Evolutionary conservation across 2,329 filamentous ascomycete species (phyloP), one percentile per base, ranked within the genome.

Genomic region (Nakataea oryzae): DNA sequence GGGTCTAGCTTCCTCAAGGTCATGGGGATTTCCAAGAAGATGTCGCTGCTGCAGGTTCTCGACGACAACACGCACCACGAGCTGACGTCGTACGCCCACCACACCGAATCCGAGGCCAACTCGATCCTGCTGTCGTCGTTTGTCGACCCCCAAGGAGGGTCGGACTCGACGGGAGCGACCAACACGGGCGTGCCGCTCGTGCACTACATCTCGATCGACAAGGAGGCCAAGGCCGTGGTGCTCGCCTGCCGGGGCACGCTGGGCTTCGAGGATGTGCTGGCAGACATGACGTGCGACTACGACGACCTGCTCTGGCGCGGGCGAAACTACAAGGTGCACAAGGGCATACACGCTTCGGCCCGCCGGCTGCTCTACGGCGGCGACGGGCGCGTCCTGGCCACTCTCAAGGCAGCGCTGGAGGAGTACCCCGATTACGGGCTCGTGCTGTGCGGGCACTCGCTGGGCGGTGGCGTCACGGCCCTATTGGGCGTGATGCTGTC

Each of bases 211-310:
- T 86, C 86, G 1, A 75, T 91, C 0, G 88, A 91, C 66, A 86
- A 89, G 68, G 84, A 87, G 60, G 87, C 87, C 1, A 87, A 86
- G 67, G 87, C 88, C 0, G 84, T 91, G 0, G 87, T 91, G 0
- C 75, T 91, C n/a, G 86, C 87, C 1, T 88, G 88, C 60, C 82
- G 88, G 50, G 88, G 88, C 1, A 91, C 88, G 0, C 77, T 89
- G 54, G 88, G 88, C 0, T 90, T 90, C 64, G 87, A 90, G 67
- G 88, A 91, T 69, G 83, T 90, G 28, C 74, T 91, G 47, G 87
- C 87, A 0, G 88, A 90, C 68, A 84, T 90, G 81, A 87, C 87
- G 32, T 90, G 87, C 71, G 87, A 89, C 58, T 90, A 90, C 65
- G 86, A 89, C 66, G 80, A 86, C 62, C 74, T 89, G 12, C 65